Evolutionary conservation across 768 basidiomycete species (phyloP).

Genomic region (Cubamyces lactineus): DNA sequence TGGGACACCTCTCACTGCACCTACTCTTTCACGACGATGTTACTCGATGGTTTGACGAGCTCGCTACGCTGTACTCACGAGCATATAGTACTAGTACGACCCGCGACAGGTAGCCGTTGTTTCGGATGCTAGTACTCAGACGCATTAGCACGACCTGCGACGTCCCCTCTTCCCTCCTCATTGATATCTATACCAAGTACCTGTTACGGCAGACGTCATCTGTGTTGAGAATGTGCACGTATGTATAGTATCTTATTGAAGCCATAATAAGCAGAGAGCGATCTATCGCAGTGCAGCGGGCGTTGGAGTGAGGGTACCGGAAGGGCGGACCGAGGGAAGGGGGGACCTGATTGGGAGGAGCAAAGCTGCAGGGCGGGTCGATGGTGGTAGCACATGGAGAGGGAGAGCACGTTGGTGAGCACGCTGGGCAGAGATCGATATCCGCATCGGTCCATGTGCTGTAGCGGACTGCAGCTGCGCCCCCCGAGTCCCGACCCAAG

Average conservation of each 20-base stretch:
- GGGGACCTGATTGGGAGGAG: conserved; percentile 3
- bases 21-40: neutral
- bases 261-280: neutral
- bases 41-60: conserved; percentile 3
- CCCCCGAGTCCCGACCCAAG: too few relatives aligned
- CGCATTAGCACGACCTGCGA: neutral
- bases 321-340: neutral
- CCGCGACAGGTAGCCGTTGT: conserved; percentile 5
- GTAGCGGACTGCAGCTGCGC: too few relatives aligned
- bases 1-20: conserved; percentile 9
- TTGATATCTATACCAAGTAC: conserved; percentile 8
- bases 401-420: conserved; percentile 18
- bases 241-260: conserved; percentile 17
- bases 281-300: neutral
- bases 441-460: conserved; percentile 11
- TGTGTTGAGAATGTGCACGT: conserved; percentile 4
- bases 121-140: neutral
- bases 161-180: neutral
- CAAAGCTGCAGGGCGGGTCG: neutral
- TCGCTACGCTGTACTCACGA: neutral
- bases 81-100: neutral
- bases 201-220: neutral
- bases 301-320: neutral
- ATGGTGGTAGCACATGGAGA: conserved; percentile 3
- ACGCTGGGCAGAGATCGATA: conserved; percentile 22